Base-by-base conservation (phyloP, 208 protist genomes). In the Leishmania gerbilli region DNA sequence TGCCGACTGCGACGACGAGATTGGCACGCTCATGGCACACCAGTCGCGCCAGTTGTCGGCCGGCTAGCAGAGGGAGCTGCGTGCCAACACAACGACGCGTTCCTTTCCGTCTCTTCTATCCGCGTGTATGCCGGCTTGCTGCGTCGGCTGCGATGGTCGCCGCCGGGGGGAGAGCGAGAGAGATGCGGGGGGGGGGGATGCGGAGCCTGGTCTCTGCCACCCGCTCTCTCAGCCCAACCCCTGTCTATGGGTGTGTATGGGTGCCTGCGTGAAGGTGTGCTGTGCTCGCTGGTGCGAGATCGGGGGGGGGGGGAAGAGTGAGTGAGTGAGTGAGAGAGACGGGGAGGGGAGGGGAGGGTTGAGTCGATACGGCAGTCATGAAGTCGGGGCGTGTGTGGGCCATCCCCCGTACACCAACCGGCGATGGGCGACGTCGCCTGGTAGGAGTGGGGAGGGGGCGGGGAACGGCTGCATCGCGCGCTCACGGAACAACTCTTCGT, bases 1-100 rank as follows among this genome's bases (percentile, higher is more conserved):
- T n/a, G n/a, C 77, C 6, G 42, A 65, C 69, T 45, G 51, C 42
- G 69, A 65, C 45, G 69, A 74, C 40, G 68, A 53, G 21, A 53
- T 55, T 24, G 68, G 4, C 9, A n/a, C 37, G 19, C 68, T 74
- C 42, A 34, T 34, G 45, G 9, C 37, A 74, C 19, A 9, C 19
- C 1, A 9, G 24, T 19, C 17, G 24, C 68, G 19, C 7, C 42
- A 3, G 40, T 19, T 9, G 40, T 42, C 42, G 24, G 45, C 45
- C 31, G 13, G 19, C 65, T 45, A 40, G 40, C 65, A 71, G 37
- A 71, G 5, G 34, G 31, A 47, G 65, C 31, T 11, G 37, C 11
- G 31, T 17, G 37, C 6, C 3, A 4, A 71, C 19, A 6, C 60
- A 45, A 67, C 31, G n/a, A 37, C 6, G 60, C 60, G 3, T 24